Base-by-base conservation (phyloP, 2,329 filamentous ascomycete species). In the Incumbomyces lentus region DNA sequence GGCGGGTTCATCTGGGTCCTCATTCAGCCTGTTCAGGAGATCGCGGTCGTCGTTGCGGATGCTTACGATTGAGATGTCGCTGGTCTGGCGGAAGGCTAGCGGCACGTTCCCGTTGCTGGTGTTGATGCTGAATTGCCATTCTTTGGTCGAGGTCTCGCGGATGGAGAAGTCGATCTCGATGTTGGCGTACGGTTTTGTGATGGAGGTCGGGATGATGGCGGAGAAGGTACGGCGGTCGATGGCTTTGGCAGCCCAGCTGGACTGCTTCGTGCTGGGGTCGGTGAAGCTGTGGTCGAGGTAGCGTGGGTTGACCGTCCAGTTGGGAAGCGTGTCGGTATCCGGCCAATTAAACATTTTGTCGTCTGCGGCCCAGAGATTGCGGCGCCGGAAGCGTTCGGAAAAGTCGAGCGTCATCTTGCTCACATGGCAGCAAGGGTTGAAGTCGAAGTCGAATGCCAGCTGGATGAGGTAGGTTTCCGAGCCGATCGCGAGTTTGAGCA, bases 361-460 rank as follows among this genome's bases (percentile, higher is more conserved):
- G 13, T 45, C 42, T 4, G 6, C 33, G 8, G 17, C 42, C 19
- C 19, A n/a, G 7, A 29, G 13, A 8, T 14, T 14, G 8, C 18
- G 32, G 5, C 31, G 33, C 3, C 34, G 11, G 34, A 45, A 45
- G 33, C 42, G 42, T 22, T 45, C 33, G 19, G 13, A 13, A 26
- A 45, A 45, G 42, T 45, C 42, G 13, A 37, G 29, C 22, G 42
- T 45, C 33, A 45, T 38, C 34, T 37, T 45, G 19, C 42, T 45
- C 4, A 45, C 22, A 19, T 45, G 42, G 13, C 33, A 36, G 26
- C 14, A 16, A 17, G 42, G 42, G 34, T 45, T 45, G 33, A 45
- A 45, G 19, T 45, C 42, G 16, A 45, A 45, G 22, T 45, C 42
- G 22, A 29, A 45, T 7, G 33, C 33, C 13, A 45, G 32, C 16